Percentiles rank a stretch among this genome's conserved stretches.
Conservation (phyloP, 345 rosid genomes). For the Excoecaria cochinchinensis region DNA sequence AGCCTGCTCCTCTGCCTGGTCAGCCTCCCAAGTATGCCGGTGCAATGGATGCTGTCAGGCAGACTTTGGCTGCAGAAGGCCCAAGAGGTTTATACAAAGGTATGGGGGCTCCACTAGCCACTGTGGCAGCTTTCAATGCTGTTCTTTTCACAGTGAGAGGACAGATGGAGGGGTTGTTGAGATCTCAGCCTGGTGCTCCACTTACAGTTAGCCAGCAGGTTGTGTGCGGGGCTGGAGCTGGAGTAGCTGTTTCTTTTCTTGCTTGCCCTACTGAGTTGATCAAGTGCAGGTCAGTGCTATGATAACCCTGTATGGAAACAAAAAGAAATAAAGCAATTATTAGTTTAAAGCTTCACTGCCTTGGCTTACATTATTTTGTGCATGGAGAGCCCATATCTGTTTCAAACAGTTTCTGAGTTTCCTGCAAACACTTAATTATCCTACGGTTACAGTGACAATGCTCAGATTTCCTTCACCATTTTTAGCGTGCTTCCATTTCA, state of each 20-base stretch:
- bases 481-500: background rate
- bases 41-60: constrained; percentile 84
- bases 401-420: background rate
- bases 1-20: constrained; percentile 77
- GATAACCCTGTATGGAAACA: background rate
- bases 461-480: background rate
- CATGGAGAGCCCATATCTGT: background rate
- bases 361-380: background rate
- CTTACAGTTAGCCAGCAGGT: constrained; percentile 80
- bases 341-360: background rate
- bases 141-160: constrained; percentile 92
- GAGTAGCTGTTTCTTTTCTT: constrained; percentile 89
- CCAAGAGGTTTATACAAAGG: constrained; percentile 93
- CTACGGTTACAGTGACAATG: background rate
- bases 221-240: constrained; percentile 88
- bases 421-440: background rate
- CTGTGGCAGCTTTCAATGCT: constrained; percentile 98
- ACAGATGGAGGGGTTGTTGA: constrained; percentile 78
- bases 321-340: background rate
- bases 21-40: constrained; percentile 71
- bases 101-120: constrained; percentile 99
- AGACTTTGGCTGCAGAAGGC: constrained; percentile 90
- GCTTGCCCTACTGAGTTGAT: constrained; percentile 98
- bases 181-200: constrained; percentile 80
- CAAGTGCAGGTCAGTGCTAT: constrained; percentile 78